phyloP scores from a whole-genome alignment of 257 asterid species.

The Orobanche coerulescens region DNA sequence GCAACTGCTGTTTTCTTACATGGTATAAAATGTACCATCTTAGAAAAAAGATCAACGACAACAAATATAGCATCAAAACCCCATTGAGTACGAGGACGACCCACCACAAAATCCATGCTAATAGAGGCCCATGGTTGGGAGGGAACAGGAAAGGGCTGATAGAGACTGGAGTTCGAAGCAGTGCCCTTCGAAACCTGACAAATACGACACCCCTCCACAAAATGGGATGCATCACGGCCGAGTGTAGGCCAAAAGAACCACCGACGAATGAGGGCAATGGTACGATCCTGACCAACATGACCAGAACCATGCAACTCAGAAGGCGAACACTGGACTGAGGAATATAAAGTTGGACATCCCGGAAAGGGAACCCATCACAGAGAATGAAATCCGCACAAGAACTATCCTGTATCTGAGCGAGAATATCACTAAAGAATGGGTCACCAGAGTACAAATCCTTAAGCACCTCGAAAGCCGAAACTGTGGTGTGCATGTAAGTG shows the following conservation, averaged over 20 bases:
- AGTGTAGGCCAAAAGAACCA: not conserved
- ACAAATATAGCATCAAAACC: not conserved
- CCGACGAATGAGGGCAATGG: too few relatives aligned
- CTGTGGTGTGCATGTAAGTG: too few relatives aligned
- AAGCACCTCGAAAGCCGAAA: too few relatives aligned
- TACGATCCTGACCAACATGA: not conserved
- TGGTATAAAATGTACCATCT: not conserved
- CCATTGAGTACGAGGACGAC: not conserved
- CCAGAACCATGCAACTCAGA: not conserved
- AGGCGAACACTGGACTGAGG: not conserved
- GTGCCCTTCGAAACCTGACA: not conserved
- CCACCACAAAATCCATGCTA: not conserved
- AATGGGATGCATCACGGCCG: not conserved
- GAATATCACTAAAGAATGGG: too few relatives aligned
- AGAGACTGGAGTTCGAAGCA: not conserved
- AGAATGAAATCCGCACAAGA: too few relatives aligned
- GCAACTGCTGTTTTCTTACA: too few relatives aligned
- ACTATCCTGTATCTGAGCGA: too few relatives aligned
- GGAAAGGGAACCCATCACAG: not conserved
- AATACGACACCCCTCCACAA: not conserved
- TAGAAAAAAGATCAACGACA: not conserved
- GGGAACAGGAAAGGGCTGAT: not conserved
- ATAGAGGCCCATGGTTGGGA: not conserved
- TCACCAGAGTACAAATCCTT: too few relatives aligned
- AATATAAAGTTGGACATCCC: not conserved